Percentiles rank a stretch among this genome's conserved stretches.
Evolutionary conservation across 805 yeast species (phyloP).

Genomic region (Lachancea quebecensis): DNA sequence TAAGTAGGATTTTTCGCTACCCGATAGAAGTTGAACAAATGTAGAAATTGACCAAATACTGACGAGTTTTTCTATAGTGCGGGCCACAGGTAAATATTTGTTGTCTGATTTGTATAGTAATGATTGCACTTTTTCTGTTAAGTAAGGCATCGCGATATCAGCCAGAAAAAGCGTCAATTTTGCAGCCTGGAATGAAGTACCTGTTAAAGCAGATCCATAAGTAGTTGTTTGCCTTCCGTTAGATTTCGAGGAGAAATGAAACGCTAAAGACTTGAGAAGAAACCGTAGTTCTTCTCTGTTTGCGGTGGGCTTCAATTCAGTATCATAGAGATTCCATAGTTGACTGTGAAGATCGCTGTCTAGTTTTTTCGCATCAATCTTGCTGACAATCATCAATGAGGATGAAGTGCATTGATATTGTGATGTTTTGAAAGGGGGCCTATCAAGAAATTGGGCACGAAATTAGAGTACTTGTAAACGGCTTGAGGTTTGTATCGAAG

Average conservation of each 20-base stretch:
- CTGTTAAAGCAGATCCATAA: constrained; percentile 16
- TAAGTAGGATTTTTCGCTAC: constrained; percentile 6
- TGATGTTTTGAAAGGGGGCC: too few species aligned
- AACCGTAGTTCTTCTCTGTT: constrained; percentile 17
- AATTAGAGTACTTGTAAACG: too few species aligned
- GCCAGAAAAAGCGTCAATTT: constrained; percentile 14
- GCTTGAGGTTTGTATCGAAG: too few species aligned
- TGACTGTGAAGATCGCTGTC: constrained; percentile 15
- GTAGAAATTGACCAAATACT: background rate
- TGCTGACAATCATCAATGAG: constrained; percentile 13
- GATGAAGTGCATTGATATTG: too few species aligned
- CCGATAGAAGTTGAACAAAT: constrained; percentile 7
- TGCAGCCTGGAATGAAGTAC: constrained; percentile 11
- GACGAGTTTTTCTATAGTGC: background rate
- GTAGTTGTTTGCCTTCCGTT: constrained; percentile 6
- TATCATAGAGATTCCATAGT: constrained; percentile 11
- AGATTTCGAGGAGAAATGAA: constrained; percentile 14
- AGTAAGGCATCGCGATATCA: constrained; percentile 13
- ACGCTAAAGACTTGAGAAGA: constrained; percentile 17
- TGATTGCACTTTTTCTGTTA: constrained; percentile 7
- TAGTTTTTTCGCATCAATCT: constrained; percentile 18
- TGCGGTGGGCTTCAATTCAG: constrained; percentile 3
- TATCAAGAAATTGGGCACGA: too few species aligned
- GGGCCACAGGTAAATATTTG: background rate
- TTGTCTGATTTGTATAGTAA: background rate